A percentile compares a stretch with the other conserved stretches of the same genome.
These are phyloP conservation scores for Arabidopsis hybrid DNA, from an alignment of 441 rosid species.

Conservation along the genomic window DNA sequence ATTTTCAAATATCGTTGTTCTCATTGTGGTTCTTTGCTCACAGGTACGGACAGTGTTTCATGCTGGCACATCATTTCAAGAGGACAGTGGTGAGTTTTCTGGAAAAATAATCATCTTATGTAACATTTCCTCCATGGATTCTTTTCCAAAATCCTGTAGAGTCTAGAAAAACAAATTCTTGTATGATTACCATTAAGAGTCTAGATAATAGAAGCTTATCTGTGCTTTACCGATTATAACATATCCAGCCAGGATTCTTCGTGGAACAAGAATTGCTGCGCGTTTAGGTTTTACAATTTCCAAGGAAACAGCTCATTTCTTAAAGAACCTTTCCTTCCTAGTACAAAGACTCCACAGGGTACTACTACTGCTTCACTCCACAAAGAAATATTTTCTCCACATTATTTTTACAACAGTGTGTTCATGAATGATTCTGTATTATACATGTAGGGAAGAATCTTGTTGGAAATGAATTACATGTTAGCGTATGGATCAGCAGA, in stretches of 20 bases:
- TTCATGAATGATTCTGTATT: conserved; percentile 9
- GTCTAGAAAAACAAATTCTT: neutral
- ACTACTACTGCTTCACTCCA: conserved; percentile 37
- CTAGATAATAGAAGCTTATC: neutral
- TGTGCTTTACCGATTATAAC: neutral
- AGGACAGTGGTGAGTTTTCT: conserved; percentile 76
- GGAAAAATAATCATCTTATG: neutral
- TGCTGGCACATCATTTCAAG: conserved; percentile 75
- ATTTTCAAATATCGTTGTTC: conserved; percentile 28
- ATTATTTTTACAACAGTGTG: conserved; percentile 18
- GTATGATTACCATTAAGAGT: neutral
- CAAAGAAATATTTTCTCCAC: conserved; percentile 22
- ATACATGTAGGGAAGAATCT: conserved; percentile 70
- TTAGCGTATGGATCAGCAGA: conserved; percentile 95
- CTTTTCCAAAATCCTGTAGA: neutral
- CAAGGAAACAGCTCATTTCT: conserved; percentile 77
- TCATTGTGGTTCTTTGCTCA: conserved; percentile 36
- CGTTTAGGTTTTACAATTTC: conserved; percentile 84
- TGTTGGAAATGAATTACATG: conserved; percentile 98
- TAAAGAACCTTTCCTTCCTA: conserved; percentile 61
- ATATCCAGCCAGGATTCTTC: conserved; percentile 86
- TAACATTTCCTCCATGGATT: conserved; percentile 4
- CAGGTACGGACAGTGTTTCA: conserved; percentile 84
- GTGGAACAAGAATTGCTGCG: conserved; percentile 88
- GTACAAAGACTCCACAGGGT: conserved; percentile 83